Percentiles rank a stretch among this genome's conserved stretches.
phyloP scores from a whole-genome alignment of 1,284 basidiomycete species.

The Rhodotorula glutinis region DNA sequence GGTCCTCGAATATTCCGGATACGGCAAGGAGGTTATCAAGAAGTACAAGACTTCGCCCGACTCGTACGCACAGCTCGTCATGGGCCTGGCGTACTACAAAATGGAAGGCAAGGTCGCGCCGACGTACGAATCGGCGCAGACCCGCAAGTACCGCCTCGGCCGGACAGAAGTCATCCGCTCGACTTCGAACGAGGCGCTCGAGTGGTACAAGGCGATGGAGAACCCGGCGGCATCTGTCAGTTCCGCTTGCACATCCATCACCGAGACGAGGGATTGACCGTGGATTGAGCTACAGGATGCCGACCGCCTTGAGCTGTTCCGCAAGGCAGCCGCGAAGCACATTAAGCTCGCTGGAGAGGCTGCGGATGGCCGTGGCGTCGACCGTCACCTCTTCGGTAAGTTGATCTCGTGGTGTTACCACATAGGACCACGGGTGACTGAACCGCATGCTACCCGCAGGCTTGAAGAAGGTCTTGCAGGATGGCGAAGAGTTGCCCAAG shows the following conservation, averaged over 20 bases:
- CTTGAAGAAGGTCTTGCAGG: slow-evolving; percentile 74
- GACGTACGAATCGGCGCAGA: slow-evolving; percentile 93
- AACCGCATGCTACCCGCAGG: slow-evolving; percentile 45
- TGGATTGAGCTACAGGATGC: slow-evolving; percentile 48
- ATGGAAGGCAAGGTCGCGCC: slow-evolving; percentile 71
- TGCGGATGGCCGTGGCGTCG: slow-evolving; percentile 90
- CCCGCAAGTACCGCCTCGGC: slow-evolving; percentile 84
- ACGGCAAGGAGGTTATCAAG: slow-evolving; percentile 87
- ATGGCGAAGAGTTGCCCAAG: slow-evolving; percentile 62
- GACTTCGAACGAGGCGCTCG: slow-evolving; percentile 75
- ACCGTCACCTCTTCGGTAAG: slow-evolving; percentile 80
- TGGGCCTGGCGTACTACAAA: slow-evolving; percentile 92
- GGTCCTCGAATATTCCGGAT: slow-evolving; percentile 83
- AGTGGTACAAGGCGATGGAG: slow-evolving; percentile 85
- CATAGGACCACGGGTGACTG: not conserved
- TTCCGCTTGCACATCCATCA: not conserved
- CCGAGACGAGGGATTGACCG: too few relatives aligned
- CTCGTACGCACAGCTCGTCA: slow-evolving; percentile 90
- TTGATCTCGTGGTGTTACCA: slow-evolving; percentile 9
- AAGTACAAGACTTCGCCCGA: slow-evolving; percentile 85
- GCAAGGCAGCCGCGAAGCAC: slow-evolving; percentile 74
- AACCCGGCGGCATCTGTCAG: slow-evolving; percentile 58
- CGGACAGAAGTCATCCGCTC: slow-evolving; percentile 92
- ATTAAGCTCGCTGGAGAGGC: slow-evolving; percentile 84
- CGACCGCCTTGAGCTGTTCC: slow-evolving; percentile 71